Base-by-base conservation (phyloP, 2,329 filamentous ascomycete genomes). In the Aurifilum marmelostoma region DNA sequence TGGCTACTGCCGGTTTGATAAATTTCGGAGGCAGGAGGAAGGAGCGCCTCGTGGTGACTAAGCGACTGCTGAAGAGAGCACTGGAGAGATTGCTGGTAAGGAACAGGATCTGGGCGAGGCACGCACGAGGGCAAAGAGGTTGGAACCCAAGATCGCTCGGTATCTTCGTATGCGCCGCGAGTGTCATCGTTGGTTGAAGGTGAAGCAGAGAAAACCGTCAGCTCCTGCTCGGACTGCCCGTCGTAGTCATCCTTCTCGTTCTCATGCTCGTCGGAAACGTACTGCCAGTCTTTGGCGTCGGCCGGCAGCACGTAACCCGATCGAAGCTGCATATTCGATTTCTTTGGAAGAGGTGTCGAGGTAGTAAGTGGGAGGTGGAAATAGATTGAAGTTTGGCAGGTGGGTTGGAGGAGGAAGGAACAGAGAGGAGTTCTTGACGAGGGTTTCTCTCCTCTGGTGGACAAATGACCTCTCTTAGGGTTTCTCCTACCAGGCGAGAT, bases 31-130 rank as follows among this genome's bases (percentile, higher is more conserved):
- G 37, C 16, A 63, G 41, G 61, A 32, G 61, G 61, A 63, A 63
- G 61, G 41, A 63, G 27, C 61, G 47, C 39, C 41, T 32, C 14
- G 8, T 47, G 37, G 32, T 18, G 37, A 41, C 39, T 47, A 24
- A 47, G 37, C 12, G 24, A 8, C 24, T 63, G 34, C 34, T 27
- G 59, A 18, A n/a, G 29, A 27, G 59, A 27, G 4, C 9, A 11
- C 32, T 59, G 24, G 52, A 39, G 39, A 21, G 58, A n/a, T 34
- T 62, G 59, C 59, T 24, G 61, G 12, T 37, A 39, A n/a, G 41
- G 21, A 18, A 47, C 21, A 11, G 61, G 27, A 16, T 8, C 8
- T 27, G 61, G 24, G 11, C 14, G 39, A 63, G 61, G 61, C 39
- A 63, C 61, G 6, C 61, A 63, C 5, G 61, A 63, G 6, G 61